A percentile compares a stretch with the other conserved stretches of the same genome.
These are phyloP conservation scores for Amanita pallidorosea DNA, from an alignment of 768 basidiomycete species.

Conservation along the genomic window DNA sequence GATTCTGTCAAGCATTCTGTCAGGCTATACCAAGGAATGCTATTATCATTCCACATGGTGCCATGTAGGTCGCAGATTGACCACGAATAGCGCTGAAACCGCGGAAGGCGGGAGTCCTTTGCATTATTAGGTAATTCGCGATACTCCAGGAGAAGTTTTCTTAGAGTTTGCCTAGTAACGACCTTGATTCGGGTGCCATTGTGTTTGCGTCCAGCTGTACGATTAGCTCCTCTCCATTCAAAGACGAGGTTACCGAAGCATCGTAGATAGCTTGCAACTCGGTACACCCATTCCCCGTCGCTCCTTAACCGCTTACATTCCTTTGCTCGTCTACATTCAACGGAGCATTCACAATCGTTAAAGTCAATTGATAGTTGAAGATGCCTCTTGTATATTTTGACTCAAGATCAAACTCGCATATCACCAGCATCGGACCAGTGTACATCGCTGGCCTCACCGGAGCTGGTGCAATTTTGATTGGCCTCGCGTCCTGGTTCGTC, in stretches of 20 bases:
- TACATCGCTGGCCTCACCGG: constrained; percentile 43
- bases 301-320: constrained; percentile 1
- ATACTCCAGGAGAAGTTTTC: not conserved
- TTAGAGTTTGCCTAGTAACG: not conserved
- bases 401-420: constrained; percentile 4
- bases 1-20: not conserved
- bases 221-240: not conserved
- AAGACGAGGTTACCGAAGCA: not conserved
- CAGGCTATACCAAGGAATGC: not conserved
- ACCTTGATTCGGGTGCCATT: not conserved
- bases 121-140: not conserved
- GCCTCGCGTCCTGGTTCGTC: constrained; percentile 30
- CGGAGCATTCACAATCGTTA: not conserved
- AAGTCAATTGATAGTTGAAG: not conserved
- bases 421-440: constrained; percentile 13
- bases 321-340: not conserved
- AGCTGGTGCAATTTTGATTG: constrained; percentile 28
- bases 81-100: not conserved
- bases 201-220: not conserved
- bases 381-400: constrained; percentile 3
- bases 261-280: not conserved
- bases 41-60: not conserved
- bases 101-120: not conserved
- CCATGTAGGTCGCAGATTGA: not conserved
- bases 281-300: not conserved